Evolutionary conservation across 129 eudicot genomes (phyloP), one percentile per base, ranked within the genome.

Genomic region (Tagetes patula): DNA sequence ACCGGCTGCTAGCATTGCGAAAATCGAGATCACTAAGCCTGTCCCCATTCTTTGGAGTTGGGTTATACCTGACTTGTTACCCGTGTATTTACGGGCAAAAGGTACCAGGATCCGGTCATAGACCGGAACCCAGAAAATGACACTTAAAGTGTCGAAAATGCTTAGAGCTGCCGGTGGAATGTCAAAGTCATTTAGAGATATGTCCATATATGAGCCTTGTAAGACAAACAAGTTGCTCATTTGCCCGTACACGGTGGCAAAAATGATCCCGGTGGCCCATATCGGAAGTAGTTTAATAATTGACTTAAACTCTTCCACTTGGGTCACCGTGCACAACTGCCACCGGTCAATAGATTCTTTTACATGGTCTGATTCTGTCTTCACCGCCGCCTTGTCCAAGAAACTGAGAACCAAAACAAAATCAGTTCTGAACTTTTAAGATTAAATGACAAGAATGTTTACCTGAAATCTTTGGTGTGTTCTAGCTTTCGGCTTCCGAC

Each of bases 341-440:
- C 97, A 91, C 5, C 87, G 76, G n/a, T 81, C 68, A 6, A 58
- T 54, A 0, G 82, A 61, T 40, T 62, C 90, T 70, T 79, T 80
- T 42, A 13, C 12, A 1, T 32, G 54, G 66, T 90, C 96, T 1
- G 86, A 43, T 62, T 84, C 74, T 1, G 56, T 72, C 65, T 78
- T 78, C 72, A 91, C 91, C 0, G 91, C 97, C 0, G 97, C 97
- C 85, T 83, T 91, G 81, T 91, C 97, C 43, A 91, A 77, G 86
- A 83, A 91, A 67, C 96, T 88, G 82, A 3, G 8, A 54, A 66
- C 39, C 41, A 69, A 69, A 75, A 75, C 4, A 11, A 52, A 50
- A 40, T 58, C 37, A 69, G 37, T 67, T 43, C 61, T n/a, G 8
- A 69, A 43, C 50, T 58, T 27, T 47, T 3, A 59, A 34, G 14